A percentile compares a stretch with the other conserved stretches of the same genome.
Evolutionary conservation across 2,329 filamentous ascomycete species (phyloP).

Genomic region (Fusarium algeriense): DNA sequence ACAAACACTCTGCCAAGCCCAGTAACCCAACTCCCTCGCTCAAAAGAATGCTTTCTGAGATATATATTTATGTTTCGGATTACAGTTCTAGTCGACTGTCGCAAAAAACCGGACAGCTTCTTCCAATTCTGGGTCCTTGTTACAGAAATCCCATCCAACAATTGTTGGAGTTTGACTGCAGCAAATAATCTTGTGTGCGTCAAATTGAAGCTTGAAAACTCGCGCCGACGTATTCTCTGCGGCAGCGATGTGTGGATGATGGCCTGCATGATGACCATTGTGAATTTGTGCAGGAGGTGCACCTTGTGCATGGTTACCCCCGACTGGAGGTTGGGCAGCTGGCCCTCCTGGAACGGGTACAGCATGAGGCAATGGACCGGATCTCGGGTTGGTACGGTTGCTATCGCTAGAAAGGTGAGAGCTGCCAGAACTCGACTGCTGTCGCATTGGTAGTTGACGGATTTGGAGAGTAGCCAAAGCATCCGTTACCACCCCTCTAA

Average conservation of each 20-base stretch:
- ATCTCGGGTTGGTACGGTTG: slow-evolving; percentile 16
- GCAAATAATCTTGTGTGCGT: slow-evolving; percentile 91
- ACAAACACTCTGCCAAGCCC: slow-evolving; percentile 9
- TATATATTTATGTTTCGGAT: not conserved
- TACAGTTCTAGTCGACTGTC: slow-evolving; percentile 58
- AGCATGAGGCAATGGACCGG: slow-evolving; percentile 1
- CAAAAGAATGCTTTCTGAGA: slow-evolving; percentile 30
- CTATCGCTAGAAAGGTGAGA: slow-evolving; percentile 18
- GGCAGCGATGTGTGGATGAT: slow-evolving; percentile 60
- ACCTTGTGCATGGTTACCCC: slow-evolving; percentile 29
- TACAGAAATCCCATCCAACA: slow-evolving; percentile 98
- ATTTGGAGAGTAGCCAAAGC: slow-evolving; percentile 61
- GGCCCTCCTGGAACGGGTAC: slow-evolving; percentile 2
- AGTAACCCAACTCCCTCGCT: slow-evolving; percentile 41
- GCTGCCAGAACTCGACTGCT: slow-evolving; percentile 27
- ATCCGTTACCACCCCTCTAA: slow-evolving; percentile 63
- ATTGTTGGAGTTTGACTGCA: slow-evolving; percentile 93
- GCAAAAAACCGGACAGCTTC: slow-evolving; percentile 84
- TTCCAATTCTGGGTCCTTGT: slow-evolving; percentile 82
- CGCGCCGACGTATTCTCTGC: slow-evolving; percentile 66
- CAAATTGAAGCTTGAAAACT: slow-evolving; percentile 97
- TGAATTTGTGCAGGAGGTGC: slow-evolving; percentile 39
- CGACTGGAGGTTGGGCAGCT: slow-evolving; percentile 26
- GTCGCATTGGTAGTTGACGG: slow-evolving; percentile 53
- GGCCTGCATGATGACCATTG: slow-evolving; percentile 13